phyloP scores from a whole-genome alignment of 2,329 filamentous ascomycete species.

The Aspergillus neoniger region DNA sequence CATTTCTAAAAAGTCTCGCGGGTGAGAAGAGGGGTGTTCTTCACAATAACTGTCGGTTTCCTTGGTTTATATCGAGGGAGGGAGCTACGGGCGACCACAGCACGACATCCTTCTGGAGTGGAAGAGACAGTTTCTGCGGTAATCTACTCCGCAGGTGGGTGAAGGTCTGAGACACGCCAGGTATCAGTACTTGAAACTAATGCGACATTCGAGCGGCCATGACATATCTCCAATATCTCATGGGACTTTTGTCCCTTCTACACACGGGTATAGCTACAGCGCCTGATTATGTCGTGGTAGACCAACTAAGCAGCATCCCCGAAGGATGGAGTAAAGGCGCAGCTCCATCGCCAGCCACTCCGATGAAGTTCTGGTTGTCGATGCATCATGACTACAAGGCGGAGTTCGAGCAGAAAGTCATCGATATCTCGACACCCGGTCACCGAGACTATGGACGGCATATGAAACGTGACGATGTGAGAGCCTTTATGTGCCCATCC shows the following conservation, averaged over 20 bases:
- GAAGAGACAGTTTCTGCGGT: background rate
- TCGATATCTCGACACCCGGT: conserved; percentile 63
- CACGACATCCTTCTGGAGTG: background rate
- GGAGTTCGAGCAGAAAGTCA: conserved; percentile 59
- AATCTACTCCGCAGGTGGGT: background rate
- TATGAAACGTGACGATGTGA: conserved; percentile 62
- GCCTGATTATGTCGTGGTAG: conserved; percentile 27
- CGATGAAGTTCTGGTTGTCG: conserved; percentile 53
- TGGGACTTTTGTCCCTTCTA: conserved; percentile 16
- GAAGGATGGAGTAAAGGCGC: conserved; percentile 36
- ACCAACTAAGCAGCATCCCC: conserved; percentile 33
- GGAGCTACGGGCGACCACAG: background rate
- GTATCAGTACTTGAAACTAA: background rate
- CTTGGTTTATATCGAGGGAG: background rate
- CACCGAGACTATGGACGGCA: conserved; percentile 63
- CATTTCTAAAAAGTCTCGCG: background rate
- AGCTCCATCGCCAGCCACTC: conserved; percentile 36
- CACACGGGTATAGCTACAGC: conserved; percentile 3
- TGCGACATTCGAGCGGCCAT: conserved; percentile 4
- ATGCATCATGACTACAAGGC: conserved; percentile 52
- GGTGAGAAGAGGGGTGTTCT: too few relatives aligned
- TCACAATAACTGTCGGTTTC: background rate
- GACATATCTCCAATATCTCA: conserved; percentile 6
- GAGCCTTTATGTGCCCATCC: conserved; percentile 55
- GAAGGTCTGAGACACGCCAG: background rate